Conservation (phyloP, 108 stramenopile genomes). For the Parietichytrium sp. region DNA sequence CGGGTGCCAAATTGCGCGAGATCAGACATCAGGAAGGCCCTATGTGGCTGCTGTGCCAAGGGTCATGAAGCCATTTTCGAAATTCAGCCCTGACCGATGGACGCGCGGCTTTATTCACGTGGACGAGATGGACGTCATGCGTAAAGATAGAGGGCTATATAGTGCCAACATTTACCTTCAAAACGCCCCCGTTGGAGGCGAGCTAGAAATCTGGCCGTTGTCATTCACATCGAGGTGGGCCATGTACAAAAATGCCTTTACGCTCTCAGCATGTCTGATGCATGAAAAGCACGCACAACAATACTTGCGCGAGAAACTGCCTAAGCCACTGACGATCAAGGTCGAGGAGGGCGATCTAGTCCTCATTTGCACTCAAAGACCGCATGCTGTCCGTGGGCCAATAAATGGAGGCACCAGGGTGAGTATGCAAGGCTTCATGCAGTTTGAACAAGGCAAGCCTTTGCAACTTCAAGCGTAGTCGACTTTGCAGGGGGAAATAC, state of each 20-base stretch:
- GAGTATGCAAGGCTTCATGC: constrained; percentile 52
- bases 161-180: constrained; percentile 87
- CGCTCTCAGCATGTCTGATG: constrained; percentile 41
- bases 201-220: constrained; percentile 51
- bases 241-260: constrained; percentile 52
- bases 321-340: constrained; percentile 34
- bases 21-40: constrained; percentile 37
- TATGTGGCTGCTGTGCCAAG: constrained; percentile 69
- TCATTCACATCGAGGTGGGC: constrained; percentile 50
- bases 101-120: constrained; percentile 83
- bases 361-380: constrained; percentile 52
- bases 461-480: neutral
- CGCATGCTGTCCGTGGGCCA: constrained; percentile 55
- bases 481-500: too few relatives aligned
- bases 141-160: constrained; percentile 68
- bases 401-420: constrained; percentile 49
- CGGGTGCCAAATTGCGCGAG: constrained; percentile 36
- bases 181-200: constrained; percentile 60
- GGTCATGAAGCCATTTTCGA: constrained; percentile 62
- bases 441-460: constrained; percentile 15
- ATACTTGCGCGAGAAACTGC: constrained; percentile 43
- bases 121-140: constrained; percentile 79
- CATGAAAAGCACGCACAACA: constrained; percentile 48
- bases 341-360: constrained; percentile 49
- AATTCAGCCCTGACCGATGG: constrained; percentile 80